Conservation (phyloP, 164 flowering plant genomes). For the Vitis cinerea region DNA sequence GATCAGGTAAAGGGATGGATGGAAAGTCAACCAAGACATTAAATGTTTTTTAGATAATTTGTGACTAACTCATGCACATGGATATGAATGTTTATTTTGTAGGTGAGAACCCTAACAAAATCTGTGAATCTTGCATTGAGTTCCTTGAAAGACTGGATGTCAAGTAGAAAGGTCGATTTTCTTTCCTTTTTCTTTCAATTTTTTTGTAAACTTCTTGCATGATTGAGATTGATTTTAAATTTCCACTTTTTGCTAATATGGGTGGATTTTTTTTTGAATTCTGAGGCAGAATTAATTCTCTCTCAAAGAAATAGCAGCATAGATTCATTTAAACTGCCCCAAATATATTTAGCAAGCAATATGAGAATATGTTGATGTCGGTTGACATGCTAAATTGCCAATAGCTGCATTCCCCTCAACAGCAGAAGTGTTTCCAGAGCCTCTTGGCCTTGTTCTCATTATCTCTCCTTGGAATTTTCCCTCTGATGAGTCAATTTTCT, state of each 20-base stretch:
- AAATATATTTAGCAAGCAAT: too few species aligned
- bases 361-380: background rate
- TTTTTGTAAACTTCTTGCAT: too few species aligned
- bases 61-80: too few species aligned
- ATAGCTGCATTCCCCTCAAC: constrained; percentile 23
- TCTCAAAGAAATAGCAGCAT: too few species aligned
- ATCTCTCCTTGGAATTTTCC: constrained; percentile 51
- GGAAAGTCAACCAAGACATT: too few species aligned
- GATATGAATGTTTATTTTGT: background rate
- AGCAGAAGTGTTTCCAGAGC: constrained; percentile 43
- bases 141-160: constrained; percentile 34
- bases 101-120: constrained; percentile 33
- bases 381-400: constrained; percentile 31
- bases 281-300: too few species aligned
- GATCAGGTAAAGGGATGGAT: too few species aligned
- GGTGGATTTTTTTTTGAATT: too few species aligned
- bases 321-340: too few species aligned
- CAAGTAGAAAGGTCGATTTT: constrained; percentile 29
- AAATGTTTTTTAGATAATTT: too few species aligned
- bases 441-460: constrained; percentile 46
- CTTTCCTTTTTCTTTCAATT: background rate
- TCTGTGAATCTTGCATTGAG: constrained; percentile 27
- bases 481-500: constrained; percentile 23
- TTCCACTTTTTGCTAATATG: too few species aligned
- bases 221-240: too few species aligned